phyloP scores from a whole-genome alignment of 352 stramenopile genomes.

The Phytophthora meadii region DNA sequence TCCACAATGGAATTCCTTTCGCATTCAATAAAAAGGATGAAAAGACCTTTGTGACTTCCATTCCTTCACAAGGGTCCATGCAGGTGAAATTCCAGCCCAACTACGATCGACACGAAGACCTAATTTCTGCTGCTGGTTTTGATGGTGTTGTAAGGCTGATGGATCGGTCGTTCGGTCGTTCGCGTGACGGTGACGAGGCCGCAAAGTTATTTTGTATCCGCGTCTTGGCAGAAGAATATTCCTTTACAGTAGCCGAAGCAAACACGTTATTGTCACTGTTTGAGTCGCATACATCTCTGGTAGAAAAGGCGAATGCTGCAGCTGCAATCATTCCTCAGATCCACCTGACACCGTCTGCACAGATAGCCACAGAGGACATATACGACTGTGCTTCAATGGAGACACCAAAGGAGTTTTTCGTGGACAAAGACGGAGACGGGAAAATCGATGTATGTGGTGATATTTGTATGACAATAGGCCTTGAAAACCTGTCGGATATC shows the following conservation, averaged over 20 bases:
- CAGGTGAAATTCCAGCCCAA: conserved; percentile 69
- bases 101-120: conserved; percentile 65
- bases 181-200: conserved; percentile 59
- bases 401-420: conserved; percentile 69
- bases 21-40: conserved; percentile 70
- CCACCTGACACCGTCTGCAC: conserved; percentile 18
- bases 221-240: conserved; percentile 68
- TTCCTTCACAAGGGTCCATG: conserved; percentile 51
- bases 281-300: conserved; percentile 64
- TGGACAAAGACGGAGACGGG: conserved; percentile 81
- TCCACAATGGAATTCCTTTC: conserved; percentile 52
- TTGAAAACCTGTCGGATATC: conserved; percentile 66
- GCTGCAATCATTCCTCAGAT: conserved; percentile 76
- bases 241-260: conserved; percentile 60
- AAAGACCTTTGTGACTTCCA: conserved; percentile 46
- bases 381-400: conserved; percentile 71
- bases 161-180: conserved; percentile 50
- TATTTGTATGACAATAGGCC: conserved; percentile 79
- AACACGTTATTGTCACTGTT: conserved; percentile 70
- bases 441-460: conserved; percentile 85
- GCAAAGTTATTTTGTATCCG: conserved; percentile 72
- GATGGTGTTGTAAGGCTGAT: conserved; percentile 49
- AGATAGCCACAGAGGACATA: conserved; percentile 38
- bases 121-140: conserved; percentile 50
- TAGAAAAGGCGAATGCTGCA: conserved; percentile 72